Percentiles rank a stretch among this genome's conserved stretches.
phyloP scores from a whole-genome alignment of 208 protist species.

The Paratrypanosoma confusum region DNA sequence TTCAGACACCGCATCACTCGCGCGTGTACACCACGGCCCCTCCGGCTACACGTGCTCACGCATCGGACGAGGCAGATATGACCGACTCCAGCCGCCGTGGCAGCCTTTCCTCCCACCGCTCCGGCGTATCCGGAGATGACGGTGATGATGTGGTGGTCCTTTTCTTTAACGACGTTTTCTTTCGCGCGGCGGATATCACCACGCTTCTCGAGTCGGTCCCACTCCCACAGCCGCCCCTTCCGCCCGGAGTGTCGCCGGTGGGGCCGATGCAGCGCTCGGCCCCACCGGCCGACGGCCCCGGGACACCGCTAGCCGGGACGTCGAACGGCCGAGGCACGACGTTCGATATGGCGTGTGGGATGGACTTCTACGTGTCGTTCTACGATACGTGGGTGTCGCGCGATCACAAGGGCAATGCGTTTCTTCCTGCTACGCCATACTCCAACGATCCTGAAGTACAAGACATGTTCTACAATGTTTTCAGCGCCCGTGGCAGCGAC shows the following conservation, averaged over 20 bases:
- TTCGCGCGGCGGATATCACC: slow-evolving; percentile 47
- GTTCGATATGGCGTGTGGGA: slow-evolving; percentile 77
- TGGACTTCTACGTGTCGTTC: slow-evolving; percentile 71
- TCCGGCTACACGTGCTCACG: too few species aligned
- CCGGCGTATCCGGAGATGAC: neutral
- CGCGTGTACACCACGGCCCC: too few species aligned
- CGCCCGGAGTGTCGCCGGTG: neutral
- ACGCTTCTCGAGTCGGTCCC: slow-evolving; percentile 36
- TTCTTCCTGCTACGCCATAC: slow-evolving; percentile 36
- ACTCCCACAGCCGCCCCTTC: slow-evolving; percentile 19
- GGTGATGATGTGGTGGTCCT: slow-evolving; percentile 46
- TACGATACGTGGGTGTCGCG: slow-evolving; percentile 68
- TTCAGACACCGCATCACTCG: too few species aligned
- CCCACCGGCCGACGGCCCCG: neutral
- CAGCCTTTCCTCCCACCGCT: too few species aligned
- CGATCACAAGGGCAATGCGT: slow-evolving; percentile 23
- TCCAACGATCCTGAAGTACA: slow-evolving; percentile 27
- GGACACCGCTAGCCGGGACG: neutral
- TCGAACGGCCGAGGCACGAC: slow-evolving; percentile 10
- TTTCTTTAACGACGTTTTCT: slow-evolving; percentile 77
- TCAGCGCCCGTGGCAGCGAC: neutral
- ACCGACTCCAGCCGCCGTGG: too few species aligned
- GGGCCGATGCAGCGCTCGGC: slow-evolving; percentile 13
- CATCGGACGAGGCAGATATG: too few species aligned
- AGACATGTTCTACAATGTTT: slow-evolving; percentile 23